These are phyloP conservation scores for Phytophthora niederhauseri DNA, from an alignment of 352 stramenopile genomes.

Conservation along the genomic window DNA sequence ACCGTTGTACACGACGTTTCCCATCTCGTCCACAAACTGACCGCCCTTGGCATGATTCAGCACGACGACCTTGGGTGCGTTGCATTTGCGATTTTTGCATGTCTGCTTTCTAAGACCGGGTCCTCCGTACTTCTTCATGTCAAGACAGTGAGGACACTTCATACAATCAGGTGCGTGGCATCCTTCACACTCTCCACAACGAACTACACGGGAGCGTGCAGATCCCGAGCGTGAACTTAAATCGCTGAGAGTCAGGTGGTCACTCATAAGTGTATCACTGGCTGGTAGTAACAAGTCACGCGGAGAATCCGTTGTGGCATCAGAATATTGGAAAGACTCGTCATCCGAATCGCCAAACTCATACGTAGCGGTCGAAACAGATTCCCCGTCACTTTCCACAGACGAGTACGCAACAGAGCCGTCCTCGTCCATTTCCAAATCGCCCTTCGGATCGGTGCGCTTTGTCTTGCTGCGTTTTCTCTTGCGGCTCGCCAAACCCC, in stretches of 20 bases:
- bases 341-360: constrained; percentile 34
- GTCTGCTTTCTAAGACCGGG: constrained; percentile 83
- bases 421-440: constrained; percentile 53
- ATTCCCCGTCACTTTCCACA: constrained; percentile 62
- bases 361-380: constrained; percentile 35
- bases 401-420: constrained; percentile 51
- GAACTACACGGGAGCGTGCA: constrained; percentile 66
- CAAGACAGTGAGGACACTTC: constrained; percentile 77
- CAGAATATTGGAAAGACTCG: constrained; percentile 37
- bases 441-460: constrained; percentile 35
- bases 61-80: constrained; percentile 70
- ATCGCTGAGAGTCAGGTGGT: constrained; percentile 45
- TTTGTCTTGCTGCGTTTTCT: constrained; percentile 43
- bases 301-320: constrained; percentile 38
- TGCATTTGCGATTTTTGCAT: constrained; percentile 80
- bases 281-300: constrained; percentile 43
- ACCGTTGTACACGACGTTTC: constrained; percentile 40
- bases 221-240: constrained; percentile 42
- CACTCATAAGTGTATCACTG: constrained; percentile 43
- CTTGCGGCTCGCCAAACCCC: constrained; percentile 53
- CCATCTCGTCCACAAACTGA: constrained; percentile 57
- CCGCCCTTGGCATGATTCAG: constrained; percentile 69
- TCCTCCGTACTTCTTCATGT: constrained; percentile 89
- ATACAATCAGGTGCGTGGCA: constrained; percentile 76
- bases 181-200: constrained; percentile 75